Percentiles rank a stretch among this genome's conserved stretches.
Conservation (phyloP, 2,329 filamentous ascomycete species). For the Claviceps cyperi region DNA sequence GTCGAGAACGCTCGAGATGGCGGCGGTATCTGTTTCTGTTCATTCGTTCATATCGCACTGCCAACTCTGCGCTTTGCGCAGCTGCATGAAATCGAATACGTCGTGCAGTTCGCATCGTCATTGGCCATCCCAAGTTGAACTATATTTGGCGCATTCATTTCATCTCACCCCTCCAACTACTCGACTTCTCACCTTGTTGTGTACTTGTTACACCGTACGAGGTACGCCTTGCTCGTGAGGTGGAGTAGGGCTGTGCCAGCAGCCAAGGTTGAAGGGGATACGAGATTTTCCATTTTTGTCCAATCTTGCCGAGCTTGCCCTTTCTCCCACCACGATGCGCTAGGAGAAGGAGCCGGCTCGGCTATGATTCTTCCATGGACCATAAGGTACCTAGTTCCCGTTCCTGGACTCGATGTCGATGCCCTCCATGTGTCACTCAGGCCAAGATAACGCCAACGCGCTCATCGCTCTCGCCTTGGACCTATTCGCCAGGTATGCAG, state of each 20-base stretch:
- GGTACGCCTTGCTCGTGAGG: no score
- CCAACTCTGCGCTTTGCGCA: neutral
- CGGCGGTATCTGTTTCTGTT: no score
- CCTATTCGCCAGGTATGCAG: no score
- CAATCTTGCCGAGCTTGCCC: neutral
- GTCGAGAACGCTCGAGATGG: no score
- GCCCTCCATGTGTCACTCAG: no score
- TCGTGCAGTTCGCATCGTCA: neutral
- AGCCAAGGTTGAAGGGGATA: neutral
- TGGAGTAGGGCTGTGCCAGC: neutral
- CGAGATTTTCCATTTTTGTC: neutral
- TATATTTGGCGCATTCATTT: neutral
- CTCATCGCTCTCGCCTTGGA: no score
- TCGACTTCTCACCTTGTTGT: neutral
- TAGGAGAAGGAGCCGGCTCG: neutral
- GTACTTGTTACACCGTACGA: neutral
- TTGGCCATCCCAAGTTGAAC: neutral
- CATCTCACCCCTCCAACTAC: neutral
- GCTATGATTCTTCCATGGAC: neutral
- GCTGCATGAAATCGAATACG: neutral
- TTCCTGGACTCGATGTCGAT: no score
- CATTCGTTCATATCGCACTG: no score
- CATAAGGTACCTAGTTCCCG: no score
- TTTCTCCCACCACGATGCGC: neutral
- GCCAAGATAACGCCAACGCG: no score